phyloP scores from a whole-genome alignment of 805 yeast species.

The Metschnikowia shivogae region DNA sequence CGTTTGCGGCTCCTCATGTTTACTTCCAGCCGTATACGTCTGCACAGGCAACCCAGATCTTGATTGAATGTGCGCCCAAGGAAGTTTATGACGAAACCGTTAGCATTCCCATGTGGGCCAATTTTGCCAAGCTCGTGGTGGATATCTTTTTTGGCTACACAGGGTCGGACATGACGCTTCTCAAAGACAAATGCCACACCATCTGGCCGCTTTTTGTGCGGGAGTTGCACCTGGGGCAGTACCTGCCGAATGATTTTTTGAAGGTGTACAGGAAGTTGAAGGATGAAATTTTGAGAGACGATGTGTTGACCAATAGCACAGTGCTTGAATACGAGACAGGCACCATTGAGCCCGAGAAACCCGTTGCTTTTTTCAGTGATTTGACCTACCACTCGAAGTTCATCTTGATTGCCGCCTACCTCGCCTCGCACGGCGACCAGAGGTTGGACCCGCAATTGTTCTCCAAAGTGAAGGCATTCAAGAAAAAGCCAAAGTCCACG shows the following conservation, averaged over 20 bases:
- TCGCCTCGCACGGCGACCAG: slow-evolving; percentile 75
- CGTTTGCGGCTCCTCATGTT: slow-evolving; percentile 39
- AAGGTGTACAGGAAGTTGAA: slow-evolving; percentile 31
- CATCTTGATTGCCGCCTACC: slow-evolving; percentile 73
- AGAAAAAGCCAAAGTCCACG: slow-evolving; percentile 27
- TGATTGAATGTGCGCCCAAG: slow-evolving; percentile 13
- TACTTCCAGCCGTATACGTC: slow-evolving; percentile 36
- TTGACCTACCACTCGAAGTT: slow-evolving; percentile 62
- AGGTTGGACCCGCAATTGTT: slow-evolving; percentile 66
- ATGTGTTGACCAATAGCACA: slow-evolving; percentile 28
- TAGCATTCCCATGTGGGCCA: slow-evolving; percentile 32
- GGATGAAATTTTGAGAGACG: slow-evolving; percentile 27
- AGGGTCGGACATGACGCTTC: slow-evolving; percentile 39
- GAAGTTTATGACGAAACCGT: slow-evolving; percentile 7
- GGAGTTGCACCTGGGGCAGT: slow-evolving; percentile 22
- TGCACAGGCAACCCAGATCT: slow-evolving; percentile 34
- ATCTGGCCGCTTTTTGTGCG: slow-evolving; percentile 34
- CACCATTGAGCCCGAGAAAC: slow-evolving; percentile 16
- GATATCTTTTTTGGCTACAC: slow-evolving; percentile 44
- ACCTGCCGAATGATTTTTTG: slow-evolving; percentile 27
- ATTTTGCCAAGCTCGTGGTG: slow-evolving; percentile 41
- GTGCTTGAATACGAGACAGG: slow-evolving; percentile 25
- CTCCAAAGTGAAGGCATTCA: slow-evolving; percentile 48
- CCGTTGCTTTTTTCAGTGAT: slow-evolving; percentile 32
- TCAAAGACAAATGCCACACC: slow-evolving; percentile 27